Evolutionary conservation across 345 rosid species (phyloP).

Genomic region (Brassica juncea): DNA sequence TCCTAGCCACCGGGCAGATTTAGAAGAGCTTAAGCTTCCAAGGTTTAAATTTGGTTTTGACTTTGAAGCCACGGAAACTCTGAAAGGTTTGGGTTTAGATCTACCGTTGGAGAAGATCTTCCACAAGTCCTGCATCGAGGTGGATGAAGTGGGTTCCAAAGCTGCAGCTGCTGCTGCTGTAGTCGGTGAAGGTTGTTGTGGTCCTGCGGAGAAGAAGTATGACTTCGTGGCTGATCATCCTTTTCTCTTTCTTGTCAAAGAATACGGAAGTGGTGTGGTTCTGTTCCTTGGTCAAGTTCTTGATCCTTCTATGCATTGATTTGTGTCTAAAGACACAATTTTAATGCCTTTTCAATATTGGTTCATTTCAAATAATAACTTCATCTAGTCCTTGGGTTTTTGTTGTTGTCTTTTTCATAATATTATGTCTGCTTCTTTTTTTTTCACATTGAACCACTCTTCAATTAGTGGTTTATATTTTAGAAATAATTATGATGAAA

Average conservation of each 20-base stretch:
- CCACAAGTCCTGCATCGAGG: constrained; percentile 34
- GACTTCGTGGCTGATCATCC: constrained; percentile 38
- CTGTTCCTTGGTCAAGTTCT: constrained; percentile 32
- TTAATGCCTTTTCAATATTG: too few relatives aligned
- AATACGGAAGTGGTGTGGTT: background rate
- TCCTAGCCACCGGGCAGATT: background rate
- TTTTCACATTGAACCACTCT: too few relatives aligned
- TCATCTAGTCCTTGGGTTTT: too few relatives aligned
- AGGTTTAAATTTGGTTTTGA: constrained; percentile 10
- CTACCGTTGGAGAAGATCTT: background rate
- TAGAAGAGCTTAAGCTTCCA: constrained; percentile 12
- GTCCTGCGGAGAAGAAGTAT: background rate
- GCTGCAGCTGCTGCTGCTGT: constrained; percentile 21
- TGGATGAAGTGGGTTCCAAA: constrained; percentile 32
- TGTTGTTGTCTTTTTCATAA: too few relatives aligned
- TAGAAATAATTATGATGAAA: too few relatives aligned
- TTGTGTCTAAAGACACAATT: background rate
- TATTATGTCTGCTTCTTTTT: too few relatives aligned
- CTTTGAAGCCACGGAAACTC: constrained; percentile 23
- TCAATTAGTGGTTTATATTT: too few relatives aligned
- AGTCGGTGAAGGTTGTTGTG: fast-evolving
- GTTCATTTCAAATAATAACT: too few relatives aligned
- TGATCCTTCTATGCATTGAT: constrained; percentile 23
- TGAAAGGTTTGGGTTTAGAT: constrained; percentile 17
- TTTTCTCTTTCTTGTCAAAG: constrained; percentile 28